Evolutionary conservation across 257 asterid species (phyloP).

Genomic region (Solanum neorickii): DNA sequence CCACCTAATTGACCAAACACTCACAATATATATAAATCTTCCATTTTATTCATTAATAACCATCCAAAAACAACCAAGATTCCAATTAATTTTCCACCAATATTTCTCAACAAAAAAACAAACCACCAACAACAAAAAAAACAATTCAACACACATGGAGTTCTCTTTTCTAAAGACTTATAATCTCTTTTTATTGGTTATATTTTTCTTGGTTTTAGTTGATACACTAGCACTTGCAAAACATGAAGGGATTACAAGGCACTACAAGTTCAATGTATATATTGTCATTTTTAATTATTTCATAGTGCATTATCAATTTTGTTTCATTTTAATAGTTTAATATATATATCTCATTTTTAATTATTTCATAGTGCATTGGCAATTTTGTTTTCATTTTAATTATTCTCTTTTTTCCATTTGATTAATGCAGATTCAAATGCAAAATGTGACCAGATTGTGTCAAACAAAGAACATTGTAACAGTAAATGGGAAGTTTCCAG

Average conservation of each 20-base stretch:
- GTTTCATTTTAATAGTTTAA: constrained; percentile 14
- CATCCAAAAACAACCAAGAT: neutral
- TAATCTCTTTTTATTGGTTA: neutral
- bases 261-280: constrained; percentile 41
- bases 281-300: neutral
- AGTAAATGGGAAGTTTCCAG: constrained; percentile 56
- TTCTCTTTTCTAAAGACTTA: constrained; percentile 1
- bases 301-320: neutral
- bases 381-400: neutral
- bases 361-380: neutral
- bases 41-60: neutral
- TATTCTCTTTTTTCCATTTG: neutral
- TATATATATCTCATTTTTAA: constrained; percentile 1
- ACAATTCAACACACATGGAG: constrained; percentile 9
- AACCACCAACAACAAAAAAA: neutral
- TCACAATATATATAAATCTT: neutral
- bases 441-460: constrained; percentile 43
- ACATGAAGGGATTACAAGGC: constrained; percentile 31
- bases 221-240: constrained; percentile 17
- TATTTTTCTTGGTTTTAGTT: constrained; percentile 11
- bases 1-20: constrained; percentile 15
- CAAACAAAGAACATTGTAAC: constrained; percentile 50
- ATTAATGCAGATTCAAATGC: constrained; percentile 35
- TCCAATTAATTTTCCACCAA: neutral
- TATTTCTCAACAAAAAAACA: neutral